Evolutionary conservation across 257 asterid species (phyloP).

Genomic region (Leptodermis oblonga): DNA sequence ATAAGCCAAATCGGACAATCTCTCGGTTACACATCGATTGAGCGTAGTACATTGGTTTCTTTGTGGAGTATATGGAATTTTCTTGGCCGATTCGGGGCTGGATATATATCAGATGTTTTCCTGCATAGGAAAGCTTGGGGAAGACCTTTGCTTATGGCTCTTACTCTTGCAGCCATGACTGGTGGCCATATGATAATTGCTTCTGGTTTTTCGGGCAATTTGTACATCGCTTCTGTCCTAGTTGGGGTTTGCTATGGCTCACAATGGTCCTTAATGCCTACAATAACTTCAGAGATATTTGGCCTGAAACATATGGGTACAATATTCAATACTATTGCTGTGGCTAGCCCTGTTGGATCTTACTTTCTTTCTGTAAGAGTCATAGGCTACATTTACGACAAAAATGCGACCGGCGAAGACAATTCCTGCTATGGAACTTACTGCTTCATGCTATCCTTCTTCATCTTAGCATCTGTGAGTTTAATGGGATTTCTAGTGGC

Average conservation of each 20-base stretch:
- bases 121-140: slow-evolving; percentile 61
- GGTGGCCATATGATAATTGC: slow-evolving; percentile 69
- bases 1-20: slow-evolving; percentile 99
- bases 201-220: slow-evolving; percentile 66
- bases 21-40: slow-evolving; percentile 54
- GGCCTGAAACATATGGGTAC: slow-evolving; percentile 88
- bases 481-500: slow-evolving; percentile 60
- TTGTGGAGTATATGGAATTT: slow-evolving; percentile 97
- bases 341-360: slow-evolving; percentile 92
- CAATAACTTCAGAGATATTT: slow-evolving; percentile 77
- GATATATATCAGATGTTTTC: slow-evolving; percentile 60
- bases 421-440: slow-evolving; percentile 62
- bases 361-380: slow-evolving; percentile 75
- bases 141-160: slow-evolving; percentile 66
- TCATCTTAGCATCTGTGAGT: slow-evolving; percentile 61
- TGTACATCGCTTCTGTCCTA: slow-evolving; percentile 66
- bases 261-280: slow-evolving; percentile 99
- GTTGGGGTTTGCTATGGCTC: slow-evolving; percentile 88
- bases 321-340: slow-evolving; percentile 73
- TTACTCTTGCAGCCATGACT: slow-evolving; percentile 70
- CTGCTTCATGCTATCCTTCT: slow-evolving; percentile 82
- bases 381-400: slow-evolving; percentile 77
- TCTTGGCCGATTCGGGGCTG: slow-evolving; percentile 88
- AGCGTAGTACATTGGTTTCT: slow-evolving; percentile 73
- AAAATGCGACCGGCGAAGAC: slow-evolving; percentile 30